Percentiles rank a stretch among this genome's conserved stretches.
Conservation (phyloP, 2,329 filamentous ascomycete genomes). For the Pleurostoma richardsiae region DNA sequence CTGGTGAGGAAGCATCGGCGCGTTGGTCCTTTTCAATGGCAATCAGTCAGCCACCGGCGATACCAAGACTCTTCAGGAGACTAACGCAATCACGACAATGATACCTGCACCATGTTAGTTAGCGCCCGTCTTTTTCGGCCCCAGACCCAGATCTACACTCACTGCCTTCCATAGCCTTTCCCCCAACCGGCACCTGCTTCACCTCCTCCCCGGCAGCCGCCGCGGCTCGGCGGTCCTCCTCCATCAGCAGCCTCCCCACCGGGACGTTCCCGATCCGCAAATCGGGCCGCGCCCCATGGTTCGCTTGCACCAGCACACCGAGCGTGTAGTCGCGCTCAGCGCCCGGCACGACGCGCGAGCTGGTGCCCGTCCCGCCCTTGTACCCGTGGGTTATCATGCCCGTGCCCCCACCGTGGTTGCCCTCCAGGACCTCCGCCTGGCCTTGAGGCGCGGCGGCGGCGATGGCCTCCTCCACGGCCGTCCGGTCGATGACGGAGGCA, state of each 20-base stretch:
- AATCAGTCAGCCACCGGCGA: not conserved
- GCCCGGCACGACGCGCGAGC: conserved; percentile 49
- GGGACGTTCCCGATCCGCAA: conserved; percentile 54
- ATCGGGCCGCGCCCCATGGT: conserved; percentile 52
- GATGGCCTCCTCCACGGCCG: conserved; percentile 47
- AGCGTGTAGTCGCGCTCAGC: conserved; percentile 43
- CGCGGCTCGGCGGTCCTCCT: conserved; percentile 18
- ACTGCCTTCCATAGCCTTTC: conserved; percentile 37
- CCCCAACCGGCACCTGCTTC: conserved; percentile 13
- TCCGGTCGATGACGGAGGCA: conserved; percentile 45
- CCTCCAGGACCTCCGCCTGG: conserved; percentile 42
- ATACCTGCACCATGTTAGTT: conserved; percentile 26
- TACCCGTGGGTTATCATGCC: conserved; percentile 61
- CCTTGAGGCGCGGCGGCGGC: conserved; percentile 38
- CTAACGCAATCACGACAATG: conserved; percentile 43
- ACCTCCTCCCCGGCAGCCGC: conserved; percentile 14
- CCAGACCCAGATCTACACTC: conserved; percentile 35
- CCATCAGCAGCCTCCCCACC: conserved; percentile 48
- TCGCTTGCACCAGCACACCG: conserved; percentile 55
- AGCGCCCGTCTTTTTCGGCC: not conserved
- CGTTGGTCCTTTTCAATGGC: conserved; percentile 24
- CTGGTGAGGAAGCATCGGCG: conserved; percentile 21
- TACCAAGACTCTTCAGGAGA: not conserved
- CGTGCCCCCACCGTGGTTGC: conserved; percentile 57
- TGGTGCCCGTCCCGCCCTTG: conserved; percentile 60